Evolutionary conservation across 192 early-diverging fungal genomes (phyloP), one percentile per base, ranked within the genome.

Genomic region (Backusella morwellensis): DNA sequence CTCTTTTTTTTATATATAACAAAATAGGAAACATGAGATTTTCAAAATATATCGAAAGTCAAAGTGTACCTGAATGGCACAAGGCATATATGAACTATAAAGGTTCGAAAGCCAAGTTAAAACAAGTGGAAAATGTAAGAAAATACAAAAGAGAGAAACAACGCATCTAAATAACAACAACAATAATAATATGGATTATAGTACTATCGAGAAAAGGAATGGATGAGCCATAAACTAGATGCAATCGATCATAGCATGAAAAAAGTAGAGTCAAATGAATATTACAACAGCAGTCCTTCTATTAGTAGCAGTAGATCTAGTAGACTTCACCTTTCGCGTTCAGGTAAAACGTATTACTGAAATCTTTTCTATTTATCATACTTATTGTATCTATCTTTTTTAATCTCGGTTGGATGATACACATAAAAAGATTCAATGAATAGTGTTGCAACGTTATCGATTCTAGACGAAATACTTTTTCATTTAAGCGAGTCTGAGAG

Each of bases 21-120:
- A 74, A 56, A 56, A 34, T 56, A 35, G 59, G 6, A 47, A 23
- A 68, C 35, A 93, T 93, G 92, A 90, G 88, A 79, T 93, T 93
- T 81, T 87, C 90, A 78, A 89, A 91, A 72, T 91, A 91, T 68
- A 79, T 93, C 0, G 87, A 90, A 68, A 84, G 85, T 29, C 90
- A 93, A 80, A 86, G 85, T 36, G 87, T 91, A 14, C 90, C 92
- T 34, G 92, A 93, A 75, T 93, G 92, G 92, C 78, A 84, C 77
- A 89, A 90, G 72, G 90, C 87, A 75, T 93, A 93, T 69, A 83
- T 90, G 40, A 85, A 91, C 80, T 93, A 93, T 78, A 82, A 83
- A 72, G 83, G 85, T 1, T 84, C 90, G 21, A 91, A 91, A 76
- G 83, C 80, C 72, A 66, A 79, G 50, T 77, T 90, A 54, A 87